Conservation (phyloP, 2,329 filamentous ascomycete genomes). For the Exophiala viscosa region DNA sequence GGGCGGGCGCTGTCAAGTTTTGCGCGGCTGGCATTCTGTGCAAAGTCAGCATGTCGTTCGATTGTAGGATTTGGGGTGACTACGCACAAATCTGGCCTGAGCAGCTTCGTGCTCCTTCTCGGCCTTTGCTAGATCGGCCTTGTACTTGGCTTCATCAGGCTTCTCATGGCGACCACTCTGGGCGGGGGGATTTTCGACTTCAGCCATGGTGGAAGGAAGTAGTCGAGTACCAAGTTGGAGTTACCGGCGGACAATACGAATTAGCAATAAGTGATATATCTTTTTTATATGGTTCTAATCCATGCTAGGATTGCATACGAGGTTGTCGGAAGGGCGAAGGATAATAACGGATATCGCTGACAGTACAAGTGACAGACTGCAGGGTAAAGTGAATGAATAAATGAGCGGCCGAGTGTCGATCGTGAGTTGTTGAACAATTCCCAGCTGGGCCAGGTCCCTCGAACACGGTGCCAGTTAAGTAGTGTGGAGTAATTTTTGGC, state of each 20-base stretch:
- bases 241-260: slow-evolving; percentile 15
- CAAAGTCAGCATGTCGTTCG: slow-evolving; percentile 10
- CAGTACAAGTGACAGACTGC: not conserved
- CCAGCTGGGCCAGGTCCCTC: not conserved
- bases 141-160: slow-evolving; percentile 82
- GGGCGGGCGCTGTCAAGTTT: slow-evolving; percentile 79
- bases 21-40: slow-evolving; percentile 76
- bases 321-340: slow-evolving; percentile 3
- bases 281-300: slow-evolving; percentile 8
- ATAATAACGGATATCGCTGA: not conserved
- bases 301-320: slow-evolving; percentile 20
- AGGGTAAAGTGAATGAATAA: not conserved
- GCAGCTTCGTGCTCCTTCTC: slow-evolving; percentile 81
- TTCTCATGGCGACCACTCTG: slow-evolving; percentile 65
- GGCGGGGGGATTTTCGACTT: slow-evolving; percentile 32
- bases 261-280: slow-evolving; percentile 9
- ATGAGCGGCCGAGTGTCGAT: too few relatives aligned
- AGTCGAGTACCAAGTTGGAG: slow-evolving; percentile 5
- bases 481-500: not conserved
- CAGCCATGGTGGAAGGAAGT: slow-evolving; percentile 34
- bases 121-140: slow-evolving; percentile 70
- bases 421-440: too few relatives aligned
- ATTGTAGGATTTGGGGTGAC: not conserved
- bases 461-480: too few relatives aligned
- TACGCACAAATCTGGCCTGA: slow-evolving; percentile 65